These are phyloP conservation scores for Arthonia radiata DNA, from an alignment of 495 filamentous ascomycete species.

Conservation along the genomic window DNA sequence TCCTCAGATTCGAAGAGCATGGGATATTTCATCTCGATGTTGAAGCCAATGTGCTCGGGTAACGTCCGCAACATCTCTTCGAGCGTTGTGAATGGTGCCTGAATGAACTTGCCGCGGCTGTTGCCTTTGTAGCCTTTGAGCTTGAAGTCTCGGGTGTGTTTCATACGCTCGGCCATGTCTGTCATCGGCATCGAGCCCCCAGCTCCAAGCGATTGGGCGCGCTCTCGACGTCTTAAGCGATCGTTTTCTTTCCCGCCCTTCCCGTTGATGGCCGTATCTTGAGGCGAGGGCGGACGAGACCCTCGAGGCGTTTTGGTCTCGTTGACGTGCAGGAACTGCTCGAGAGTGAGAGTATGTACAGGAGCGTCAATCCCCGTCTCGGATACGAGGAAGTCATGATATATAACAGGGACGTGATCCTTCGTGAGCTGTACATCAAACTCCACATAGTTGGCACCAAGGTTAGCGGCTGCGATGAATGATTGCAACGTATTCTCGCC, in stretches of 20 bases:
- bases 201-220: neutral
- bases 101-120: constrained; percentile 75
- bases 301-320: constrained; percentile 21
- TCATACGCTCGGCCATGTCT: constrained; percentile 78
- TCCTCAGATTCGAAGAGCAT: constrained; percentile 88
- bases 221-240: neutral
- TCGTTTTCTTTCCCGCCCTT: constrained; percentile 1
- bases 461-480: constrained; percentile 84
- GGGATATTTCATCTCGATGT: constrained; percentile 83
- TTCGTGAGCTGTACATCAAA: constrained; percentile 79
- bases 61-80: constrained; percentile 79
- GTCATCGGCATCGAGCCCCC: constrained; percentile 2
- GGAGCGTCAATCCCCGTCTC: constrained; percentile 96
- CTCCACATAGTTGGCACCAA: constrained; percentile 81
- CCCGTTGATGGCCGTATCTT: constrained; percentile 7
- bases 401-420: constrained; percentile 94
- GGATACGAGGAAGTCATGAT: constrained; percentile 96
- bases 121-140: constrained; percentile 89
- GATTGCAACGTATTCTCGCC: constrained; percentile 81
- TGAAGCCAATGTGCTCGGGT: constrained; percentile 65
- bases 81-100: constrained; percentile 80
- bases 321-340: constrained; percentile 58
- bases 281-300: constrained; percentile 24
- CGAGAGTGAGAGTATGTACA: constrained; percentile 50
- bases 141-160: constrained; percentile 87